Conservation (phyloP, 2,329 filamentous ascomycete species). For the Ophiosphaerella herpotricha region DNA sequence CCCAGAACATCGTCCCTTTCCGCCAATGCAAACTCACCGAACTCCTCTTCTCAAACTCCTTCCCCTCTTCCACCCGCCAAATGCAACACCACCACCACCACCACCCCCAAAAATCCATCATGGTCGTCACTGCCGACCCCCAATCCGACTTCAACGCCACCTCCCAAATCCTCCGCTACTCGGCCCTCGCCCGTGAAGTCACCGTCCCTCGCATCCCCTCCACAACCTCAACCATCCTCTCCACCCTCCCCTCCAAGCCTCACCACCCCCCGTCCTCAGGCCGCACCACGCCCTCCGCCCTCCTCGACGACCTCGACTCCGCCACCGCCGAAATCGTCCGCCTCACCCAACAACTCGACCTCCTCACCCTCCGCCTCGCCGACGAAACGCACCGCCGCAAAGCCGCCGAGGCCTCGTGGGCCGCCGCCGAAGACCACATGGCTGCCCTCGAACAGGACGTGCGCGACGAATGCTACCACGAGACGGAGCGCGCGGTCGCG, state of each 20-base stretch:
- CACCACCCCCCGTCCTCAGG: constrained; percentile 45
- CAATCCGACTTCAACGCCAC: constrained; percentile 95
- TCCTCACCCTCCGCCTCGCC: constrained; percentile 70
- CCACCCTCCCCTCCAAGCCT: constrained; percentile 36
- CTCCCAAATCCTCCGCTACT: constrained; percentile 93
- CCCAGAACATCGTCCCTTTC: constrained; percentile 70
- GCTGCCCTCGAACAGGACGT: constrained; percentile 82
- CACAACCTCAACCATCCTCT: constrained; percentile 71
- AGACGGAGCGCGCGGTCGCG: constrained; percentile 80
- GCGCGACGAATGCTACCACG: constrained; percentile 83
- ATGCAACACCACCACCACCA: constrained; percentile 47
- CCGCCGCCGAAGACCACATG: constrained; percentile 65
- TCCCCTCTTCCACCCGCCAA: constrained; percentile 53
- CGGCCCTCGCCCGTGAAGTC: constrained; percentile 87
- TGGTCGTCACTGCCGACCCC: constrained; percentile 96
- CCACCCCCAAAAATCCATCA: constrained; percentile 80
- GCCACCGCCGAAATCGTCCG: constrained; percentile 80
- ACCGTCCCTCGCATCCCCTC: constrained; percentile 88
- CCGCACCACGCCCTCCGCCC: constrained; percentile 52
- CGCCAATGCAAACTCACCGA: constrained; percentile 60
- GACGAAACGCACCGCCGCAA: constrained; percentile 72
- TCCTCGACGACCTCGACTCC: constrained; percentile 73
- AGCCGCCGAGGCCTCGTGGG: constrained; percentile 73
- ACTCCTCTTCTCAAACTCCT: constrained; percentile 57
- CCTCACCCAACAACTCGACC: constrained; percentile 77